Evolutionary conservation across 2,329 filamentous ascomycete species (phyloP), one percentile per base, ranked within the genome.

Genomic region (Phoma sp.): DNA sequence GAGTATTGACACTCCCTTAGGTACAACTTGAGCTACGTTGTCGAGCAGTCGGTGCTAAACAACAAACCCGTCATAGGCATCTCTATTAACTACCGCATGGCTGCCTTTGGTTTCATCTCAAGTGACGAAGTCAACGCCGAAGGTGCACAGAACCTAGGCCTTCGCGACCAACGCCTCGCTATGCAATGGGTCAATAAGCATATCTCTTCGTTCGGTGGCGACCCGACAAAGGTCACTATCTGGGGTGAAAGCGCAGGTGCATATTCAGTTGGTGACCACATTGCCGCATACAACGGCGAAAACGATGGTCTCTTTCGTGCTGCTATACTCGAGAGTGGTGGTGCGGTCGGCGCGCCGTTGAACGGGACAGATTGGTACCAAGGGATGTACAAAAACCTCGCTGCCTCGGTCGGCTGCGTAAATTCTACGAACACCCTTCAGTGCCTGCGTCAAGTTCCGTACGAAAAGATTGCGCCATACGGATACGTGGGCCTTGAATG

Each of bases 181-280:
- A 66, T 90, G 38, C 66, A 81, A 38, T 90, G 87, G 87, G 80
- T 89, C 0, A 78, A 84, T 60, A 74, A 80, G 17, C 76, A 90
- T 55, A 87, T 90, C n/a, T 59, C 61, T 2, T 29, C 64, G 1
- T 74, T 73, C 30, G 68, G 85, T 2, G 85, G 86, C 0, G 80
- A 87, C 56, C 81, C 83, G 0, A 60, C 78, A 9, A 83, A 84
- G 59, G 81, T 88, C 15, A 82, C 86, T 0, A 81, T 88, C 30
- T 82, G 86, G 63, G 84, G 86, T 2, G 80, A 80, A 7, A 87
- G 83, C 1, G 83, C 86, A 1, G 86, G 86, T 4, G 85, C 80
- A 2, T 84, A 84, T 5, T 85, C 83, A 2, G 84, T 87, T 0
- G 66, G 66, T 15, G 62, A 68, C 21, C 71, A 73, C 42, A 68